These are phyloP conservation scores for Neurospora sp. DNA, from an alignment of 495 filamentous ascomycete species.

Conservation along the genomic window DNA sequence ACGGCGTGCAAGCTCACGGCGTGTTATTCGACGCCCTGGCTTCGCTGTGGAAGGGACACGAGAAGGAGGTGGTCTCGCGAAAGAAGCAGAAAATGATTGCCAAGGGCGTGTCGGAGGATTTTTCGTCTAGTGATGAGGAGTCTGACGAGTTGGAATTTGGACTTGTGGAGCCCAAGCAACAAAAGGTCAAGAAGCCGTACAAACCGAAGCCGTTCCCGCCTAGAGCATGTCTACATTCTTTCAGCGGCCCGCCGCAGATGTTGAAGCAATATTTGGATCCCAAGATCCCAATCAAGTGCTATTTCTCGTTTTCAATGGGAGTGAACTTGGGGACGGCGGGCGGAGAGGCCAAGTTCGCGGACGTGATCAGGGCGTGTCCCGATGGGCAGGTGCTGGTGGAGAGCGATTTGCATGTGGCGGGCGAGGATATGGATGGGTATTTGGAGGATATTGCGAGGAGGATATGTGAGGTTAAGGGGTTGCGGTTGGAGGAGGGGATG, in stretches of 20 bases:
- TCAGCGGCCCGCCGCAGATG: constrained; percentile 67
- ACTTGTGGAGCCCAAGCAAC: background rate
- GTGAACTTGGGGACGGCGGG: constrained; percentile 62
- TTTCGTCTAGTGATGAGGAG: constrained; percentile 31
- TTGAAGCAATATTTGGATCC: constrained; percentile 70
- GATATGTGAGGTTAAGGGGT: constrained; percentile 69
- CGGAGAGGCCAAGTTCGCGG: constrained; percentile 35
- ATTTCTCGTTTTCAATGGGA: constrained; percentile 76
- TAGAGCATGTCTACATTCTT: constrained; percentile 89
- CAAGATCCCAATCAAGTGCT: constrained; percentile 66
- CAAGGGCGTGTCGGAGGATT: constrained; percentile 33
- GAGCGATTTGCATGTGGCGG: constrained; percentile 83
- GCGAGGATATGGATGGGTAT: constrained; percentile 66
- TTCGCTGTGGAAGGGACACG: constrained; percentile 73
- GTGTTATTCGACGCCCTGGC: constrained; percentile 64
- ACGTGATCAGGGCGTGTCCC: constrained; percentile 64
- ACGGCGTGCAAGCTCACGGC: constrained; percentile 88
- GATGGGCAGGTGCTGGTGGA: constrained; percentile 74
- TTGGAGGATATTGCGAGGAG: constrained; percentile 64
- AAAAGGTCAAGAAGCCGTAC: constrained; percentile 6
- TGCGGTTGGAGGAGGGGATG: constrained; percentile 65
- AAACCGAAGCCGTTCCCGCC: constrained; percentile 62
- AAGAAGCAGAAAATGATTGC: constrained; percentile 43
- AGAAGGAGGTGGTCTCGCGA: constrained; percentile 56
- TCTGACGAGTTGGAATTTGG: constrained; percentile 10